phyloP scores from a whole-genome alignment of 2,329 filamentous ascomycete species.

The Fusarium papillatum region DNA sequence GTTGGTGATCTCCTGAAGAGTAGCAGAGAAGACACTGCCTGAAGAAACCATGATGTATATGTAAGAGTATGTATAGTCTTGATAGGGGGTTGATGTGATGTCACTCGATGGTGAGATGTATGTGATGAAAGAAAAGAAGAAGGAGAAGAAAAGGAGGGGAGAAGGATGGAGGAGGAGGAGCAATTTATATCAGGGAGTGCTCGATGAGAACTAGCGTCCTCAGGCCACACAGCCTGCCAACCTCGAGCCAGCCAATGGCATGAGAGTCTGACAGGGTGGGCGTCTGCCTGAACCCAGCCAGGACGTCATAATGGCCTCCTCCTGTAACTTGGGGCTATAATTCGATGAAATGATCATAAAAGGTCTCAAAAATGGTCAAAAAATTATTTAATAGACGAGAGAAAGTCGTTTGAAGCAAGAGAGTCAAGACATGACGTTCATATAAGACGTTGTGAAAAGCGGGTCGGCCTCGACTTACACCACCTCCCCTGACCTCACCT shows the following conservation, averaged over 20 bases:
- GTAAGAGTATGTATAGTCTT: neutral
- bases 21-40: conserved; percentile 57
- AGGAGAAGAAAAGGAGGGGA: neutral
- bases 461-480: neutral
- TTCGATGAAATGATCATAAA: neutral
- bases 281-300: neutral
- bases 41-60: conserved; percentile 41
- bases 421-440: neutral
- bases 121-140: neutral
- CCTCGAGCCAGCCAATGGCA: neutral
- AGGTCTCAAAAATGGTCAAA: neutral
- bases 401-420: neutral
- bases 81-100: neutral
- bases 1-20: conserved; percentile 58
- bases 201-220: conserved; percentile 28
- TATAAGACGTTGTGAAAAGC: neutral
- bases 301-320: conserved; percentile 1
- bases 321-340: neutral
- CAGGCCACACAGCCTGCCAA: conserved; percentile 28
- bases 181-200: conserved; percentile 26
- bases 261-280: neutral
- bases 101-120: neutral
- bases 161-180: neutral
- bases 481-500: neutral
- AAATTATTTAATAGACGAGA: neutral